A percentile compares a stretch with the other conserved stretches of the same genome.
These are phyloP conservation scores for Debaryomyces tyrocola DNA, from an alignment of 805 yeast genomes.

Conservation along the genomic window DNA sequence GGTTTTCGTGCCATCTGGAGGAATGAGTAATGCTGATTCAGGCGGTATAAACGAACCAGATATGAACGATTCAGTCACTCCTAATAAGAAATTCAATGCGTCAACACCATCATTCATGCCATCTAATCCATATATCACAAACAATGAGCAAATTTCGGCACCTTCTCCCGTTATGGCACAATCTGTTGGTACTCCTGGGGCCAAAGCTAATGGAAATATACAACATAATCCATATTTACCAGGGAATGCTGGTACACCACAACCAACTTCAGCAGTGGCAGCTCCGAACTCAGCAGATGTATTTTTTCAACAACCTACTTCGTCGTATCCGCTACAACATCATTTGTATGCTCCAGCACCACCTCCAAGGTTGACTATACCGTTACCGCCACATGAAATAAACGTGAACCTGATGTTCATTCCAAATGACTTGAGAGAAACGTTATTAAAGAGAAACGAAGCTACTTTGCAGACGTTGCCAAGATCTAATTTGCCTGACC, in stretches of 20 bases:
- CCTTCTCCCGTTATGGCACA: constrained; percentile 9
- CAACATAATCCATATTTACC: constrained; percentile 24
- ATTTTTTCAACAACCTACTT: constrained; percentile 15
- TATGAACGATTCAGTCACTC: background rate
- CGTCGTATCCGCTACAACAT: constrained; percentile 62
- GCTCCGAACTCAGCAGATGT: constrained; percentile 19
- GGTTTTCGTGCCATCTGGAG: constrained; percentile 46
- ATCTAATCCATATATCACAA: constrained; percentile 16
- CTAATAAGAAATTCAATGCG: constrained; percentile 31
- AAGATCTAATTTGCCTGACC: constrained; percentile 51
- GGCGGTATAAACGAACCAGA: background rate
- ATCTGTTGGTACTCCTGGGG: background rate
- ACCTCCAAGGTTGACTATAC: constrained; percentile 64
- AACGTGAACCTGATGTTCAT: constrained; percentile 70
- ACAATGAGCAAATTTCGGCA: constrained; percentile 13
- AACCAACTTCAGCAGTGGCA: background rate
- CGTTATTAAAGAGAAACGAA: constrained; percentile 70
- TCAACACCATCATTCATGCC: constrained; percentile 44
- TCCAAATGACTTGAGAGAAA: constrained; percentile 68
- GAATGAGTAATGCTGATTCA: constrained; percentile 1
- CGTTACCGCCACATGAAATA: constrained; percentile 69
- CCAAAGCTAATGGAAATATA: constrained; percentile 1
- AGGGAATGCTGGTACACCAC: constrained; percentile 7
- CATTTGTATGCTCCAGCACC: constrained; percentile 91
- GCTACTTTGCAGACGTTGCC: constrained; percentile 72